Base-by-base conservation (phyloP, 1,139 yeast species). In the Yueomyces sp. region DNA sequence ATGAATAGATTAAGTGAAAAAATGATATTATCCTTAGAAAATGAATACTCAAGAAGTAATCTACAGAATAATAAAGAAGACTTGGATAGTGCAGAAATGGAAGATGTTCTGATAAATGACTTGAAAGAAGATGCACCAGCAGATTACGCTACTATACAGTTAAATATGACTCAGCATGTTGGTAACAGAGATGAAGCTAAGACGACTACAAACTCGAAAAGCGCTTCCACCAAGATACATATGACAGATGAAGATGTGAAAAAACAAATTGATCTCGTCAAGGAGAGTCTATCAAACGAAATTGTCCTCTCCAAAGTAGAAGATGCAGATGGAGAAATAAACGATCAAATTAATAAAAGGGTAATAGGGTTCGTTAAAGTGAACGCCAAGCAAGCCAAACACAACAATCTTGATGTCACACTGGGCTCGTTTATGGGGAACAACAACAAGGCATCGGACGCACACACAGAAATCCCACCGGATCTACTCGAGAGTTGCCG, bases 1-100 rank as follows among this genome's bases (percentile, higher is more conserved):
- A 87, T 89, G 94, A 91, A 91, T 62, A 75, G 86, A 47, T 67
- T 91, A 41, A 81, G 94, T 52, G 78, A 86, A 45, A 77, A 89
- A 51, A 83, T 91, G 83, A 75, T 86, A 48, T 73, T 75, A 46
- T 73, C 76, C 51, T 66, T 70, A 32, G 69, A 70, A 39, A 64
- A 62, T 41, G 65, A 66, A 45, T 66, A 66, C 46, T 62, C 67
- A 1, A 55, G 66, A 48, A 51, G 56, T 29, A 56, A 56, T 30
- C 54, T 57, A 26, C 61, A 57, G 41, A 51, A 53, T 38, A 65
- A 62, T 36, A 57, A 60, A 33, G 35, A 33, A 9, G 61, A 56
- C 27, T 57, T 58, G 25, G 57, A 59, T 6, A 53, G 50, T 26
- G 67, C 63, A 36, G 65, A 68, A 44, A 50, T 63, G 44, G 66